These are phyloP conservation scores for Epicoccum sorghinum DNA, from an alignment of 2,329 filamentous ascomycete genomes.

Conservation along the genomic window DNA sequence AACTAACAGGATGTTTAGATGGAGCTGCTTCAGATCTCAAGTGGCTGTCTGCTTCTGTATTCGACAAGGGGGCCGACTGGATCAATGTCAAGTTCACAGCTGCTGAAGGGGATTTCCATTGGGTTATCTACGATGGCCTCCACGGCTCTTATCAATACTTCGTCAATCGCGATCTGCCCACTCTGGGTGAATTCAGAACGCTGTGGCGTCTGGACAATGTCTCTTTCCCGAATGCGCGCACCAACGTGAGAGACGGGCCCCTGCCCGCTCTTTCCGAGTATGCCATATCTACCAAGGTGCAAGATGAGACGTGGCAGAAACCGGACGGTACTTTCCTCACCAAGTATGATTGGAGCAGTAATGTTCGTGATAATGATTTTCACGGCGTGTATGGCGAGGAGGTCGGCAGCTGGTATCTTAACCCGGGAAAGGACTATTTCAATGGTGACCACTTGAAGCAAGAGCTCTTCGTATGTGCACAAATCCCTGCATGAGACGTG, in stretches of 20 bases:
- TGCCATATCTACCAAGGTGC: constrained; percentile 54
- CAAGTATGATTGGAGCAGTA: constrained; percentile 58
- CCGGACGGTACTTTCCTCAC: constrained; percentile 58
- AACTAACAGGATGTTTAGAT: constrained; percentile 43
- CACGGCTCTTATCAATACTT: constrained; percentile 63
- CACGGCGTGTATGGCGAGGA: constrained; percentile 59
- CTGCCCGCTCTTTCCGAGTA: constrained; percentile 56
- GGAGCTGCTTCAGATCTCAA: constrained; percentile 55
- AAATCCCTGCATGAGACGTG: neutral
- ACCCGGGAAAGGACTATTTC: constrained; percentile 58
- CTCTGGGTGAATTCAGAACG: constrained; percentile 58
- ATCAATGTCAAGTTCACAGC: constrained; percentile 58
- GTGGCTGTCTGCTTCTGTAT: constrained; percentile 56
- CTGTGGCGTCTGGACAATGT: constrained; percentile 58
- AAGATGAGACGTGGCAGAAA: constrained; percentile 61
- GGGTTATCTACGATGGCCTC: constrained; percentile 58
- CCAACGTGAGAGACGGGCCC: constrained; percentile 53
- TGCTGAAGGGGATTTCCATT: constrained; percentile 58
- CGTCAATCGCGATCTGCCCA: constrained; percentile 57
- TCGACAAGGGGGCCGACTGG: constrained; percentile 50
- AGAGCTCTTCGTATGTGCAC: constrained; percentile 52
- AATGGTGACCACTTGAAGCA: constrained; percentile 61
- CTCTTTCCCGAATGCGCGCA: constrained; percentile 56
- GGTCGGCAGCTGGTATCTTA: constrained; percentile 60
- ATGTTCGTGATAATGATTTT: constrained; percentile 51